Evolutionary conservation across 306 rosid species (phyloP).

Genomic region (Pterocarpus santalinus): DNA sequence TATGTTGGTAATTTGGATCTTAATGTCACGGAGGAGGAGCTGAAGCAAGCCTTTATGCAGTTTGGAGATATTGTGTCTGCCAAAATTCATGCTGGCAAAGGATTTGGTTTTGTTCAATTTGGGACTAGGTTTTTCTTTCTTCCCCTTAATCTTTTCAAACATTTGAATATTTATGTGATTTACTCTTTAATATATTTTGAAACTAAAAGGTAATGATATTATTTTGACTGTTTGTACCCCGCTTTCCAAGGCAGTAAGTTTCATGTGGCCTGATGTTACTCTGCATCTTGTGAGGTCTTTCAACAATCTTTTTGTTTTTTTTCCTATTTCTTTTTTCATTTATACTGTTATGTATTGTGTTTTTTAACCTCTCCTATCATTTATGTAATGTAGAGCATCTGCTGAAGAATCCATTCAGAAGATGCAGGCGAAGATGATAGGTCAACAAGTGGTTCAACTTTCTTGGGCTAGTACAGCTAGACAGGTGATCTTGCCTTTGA

Average conservation of each 20-base stretch:
- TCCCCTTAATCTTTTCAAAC: conserved; percentile 34
- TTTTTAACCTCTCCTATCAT: conserved; percentile 35
- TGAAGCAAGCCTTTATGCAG: conserved; percentile 85
- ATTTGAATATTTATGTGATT: conserved; percentile 41
- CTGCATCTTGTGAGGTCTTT: conserved; percentile 53
- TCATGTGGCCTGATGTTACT: conserved; percentile 47
- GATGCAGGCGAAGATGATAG: conserved; percentile 89
- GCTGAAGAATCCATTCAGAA: conserved; percentile 92
- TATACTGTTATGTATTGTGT: conserved; percentile 20
- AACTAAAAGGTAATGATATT: conserved; percentile 37
- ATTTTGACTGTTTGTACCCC: conserved; percentile 44
- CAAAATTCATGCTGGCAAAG: conserved; percentile 85
- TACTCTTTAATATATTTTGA: conserved; percentile 28
- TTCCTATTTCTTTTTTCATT: conserved; percentile 24
- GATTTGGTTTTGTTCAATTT: conserved; percentile 87
- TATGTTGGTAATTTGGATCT: conserved; percentile 93
- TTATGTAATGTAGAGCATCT: conserved; percentile 63
- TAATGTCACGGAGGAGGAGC: conserved; percentile 78
- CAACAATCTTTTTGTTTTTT: conserved; percentile 40
- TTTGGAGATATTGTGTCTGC: conserved; percentile 79
- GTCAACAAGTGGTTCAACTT: conserved; percentile 81
- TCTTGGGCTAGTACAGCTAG: conserved; percentile 88
- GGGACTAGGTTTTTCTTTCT: conserved; percentile 69
- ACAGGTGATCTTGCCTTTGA: conserved; percentile 69
- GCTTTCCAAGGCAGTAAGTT: conserved; percentile 45